These are phyloP conservation scores for Saxispiralis lemnorum DNA, from an alignment of 495 filamentous ascomycete genomes.

Conservation along the genomic window DNA sequence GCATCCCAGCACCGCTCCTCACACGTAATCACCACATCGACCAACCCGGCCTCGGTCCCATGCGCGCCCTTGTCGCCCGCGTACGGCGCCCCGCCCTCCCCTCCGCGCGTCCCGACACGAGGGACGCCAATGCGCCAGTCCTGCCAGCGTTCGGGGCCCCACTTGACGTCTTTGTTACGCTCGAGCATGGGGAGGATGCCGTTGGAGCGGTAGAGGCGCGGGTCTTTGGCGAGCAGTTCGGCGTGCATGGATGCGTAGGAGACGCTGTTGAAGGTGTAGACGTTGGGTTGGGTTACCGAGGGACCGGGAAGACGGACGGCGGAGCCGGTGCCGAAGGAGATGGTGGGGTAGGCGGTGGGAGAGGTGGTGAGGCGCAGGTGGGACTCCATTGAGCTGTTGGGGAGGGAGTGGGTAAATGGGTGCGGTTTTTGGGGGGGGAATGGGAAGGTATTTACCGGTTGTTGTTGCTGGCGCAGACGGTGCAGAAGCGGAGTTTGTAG, in stretches of 20 bases:
- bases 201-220: constrained; percentile 74
- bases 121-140: constrained; percentile 86
- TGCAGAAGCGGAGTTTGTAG: constrained; percentile 68
- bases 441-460: constrained; percentile 47
- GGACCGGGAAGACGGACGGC: constrained; percentile 89
- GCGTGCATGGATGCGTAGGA: constrained; percentile 86
- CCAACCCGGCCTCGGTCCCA: constrained; percentile 79
- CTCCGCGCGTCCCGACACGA: constrained; percentile 38
- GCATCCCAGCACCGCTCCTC: constrained; percentile 98
- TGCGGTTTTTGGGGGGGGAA: background rate
- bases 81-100: constrained; percentile 7
- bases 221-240: constrained; percentile 70
- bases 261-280: constrained; percentile 90
- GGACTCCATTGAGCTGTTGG: constrained; percentile 71
- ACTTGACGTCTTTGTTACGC: constrained; percentile 80
- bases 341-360: constrained; percentile 57
- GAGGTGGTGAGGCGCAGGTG: constrained; percentile 75
- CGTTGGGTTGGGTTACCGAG: constrained; percentile 78
- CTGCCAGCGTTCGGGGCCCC: constrained; percentile 92
- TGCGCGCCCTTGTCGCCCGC: constrained; percentile 42
- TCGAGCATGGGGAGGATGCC: constrained; percentile 90
- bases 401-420: background rate
- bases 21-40: constrained; percentile 92
- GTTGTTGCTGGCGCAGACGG: constrained; percentile 92
- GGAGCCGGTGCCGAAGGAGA: constrained; percentile 94